phyloP scores from a whole-genome alignment of 2,329 filamentous ascomycete species.

The Allantophomopsis lycopodina region DNA sequence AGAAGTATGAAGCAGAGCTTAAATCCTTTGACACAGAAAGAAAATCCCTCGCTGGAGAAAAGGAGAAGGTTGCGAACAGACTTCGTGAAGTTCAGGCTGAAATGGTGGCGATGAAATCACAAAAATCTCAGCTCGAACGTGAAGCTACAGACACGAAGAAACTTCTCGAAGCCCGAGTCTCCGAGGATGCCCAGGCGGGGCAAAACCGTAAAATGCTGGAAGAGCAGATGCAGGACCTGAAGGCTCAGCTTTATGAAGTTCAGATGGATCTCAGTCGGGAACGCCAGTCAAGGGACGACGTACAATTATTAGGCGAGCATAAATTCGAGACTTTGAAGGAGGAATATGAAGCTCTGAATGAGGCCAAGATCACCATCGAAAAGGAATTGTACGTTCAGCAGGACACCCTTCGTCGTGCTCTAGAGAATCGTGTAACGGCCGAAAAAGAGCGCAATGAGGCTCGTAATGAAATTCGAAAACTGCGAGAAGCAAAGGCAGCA shows the following conservation, averaged over 20 bases:
- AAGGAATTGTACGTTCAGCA: conserved; percentile 96
- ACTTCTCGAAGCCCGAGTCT: conserved; percentile 75
- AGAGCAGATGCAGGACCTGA: conserved; percentile 75
- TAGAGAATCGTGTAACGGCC: conserved; percentile 64
- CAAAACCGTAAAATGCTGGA: conserved; percentile 75
- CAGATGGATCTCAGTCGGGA: conserved; percentile 86
- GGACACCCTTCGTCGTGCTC: conserved; percentile 75
- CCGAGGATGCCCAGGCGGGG: conserved; percentile 74
- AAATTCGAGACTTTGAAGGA: conserved; percentile 72
- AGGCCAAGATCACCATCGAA: conserved; percentile 93
- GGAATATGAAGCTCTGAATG: conserved; percentile 76
- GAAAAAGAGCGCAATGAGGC: conserved; percentile 86
- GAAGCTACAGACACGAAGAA: conserved; percentile 82
- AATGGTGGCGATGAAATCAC: conserved; percentile 71
- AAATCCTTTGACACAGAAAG: conserved; percentile 69
- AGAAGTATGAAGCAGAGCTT: conserved; percentile 70
- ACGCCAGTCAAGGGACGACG: conserved; percentile 85
- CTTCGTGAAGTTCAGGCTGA: conserved; percentile 81
- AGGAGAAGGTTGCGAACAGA: conserved; percentile 62
- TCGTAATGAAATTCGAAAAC: conserved; percentile 67
- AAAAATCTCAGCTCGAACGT: conserved; percentile 71
- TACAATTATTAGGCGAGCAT: conserved; percentile 80
- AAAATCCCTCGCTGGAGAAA: conserved; percentile 54
- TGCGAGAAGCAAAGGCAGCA: conserved; percentile 72
- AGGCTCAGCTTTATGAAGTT: conserved; percentile 69